These are phyloP conservation scores for Paraurostyla sp. DNA, from an alignment of 73 alveolate species.

Conservation along the genomic window DNA sequence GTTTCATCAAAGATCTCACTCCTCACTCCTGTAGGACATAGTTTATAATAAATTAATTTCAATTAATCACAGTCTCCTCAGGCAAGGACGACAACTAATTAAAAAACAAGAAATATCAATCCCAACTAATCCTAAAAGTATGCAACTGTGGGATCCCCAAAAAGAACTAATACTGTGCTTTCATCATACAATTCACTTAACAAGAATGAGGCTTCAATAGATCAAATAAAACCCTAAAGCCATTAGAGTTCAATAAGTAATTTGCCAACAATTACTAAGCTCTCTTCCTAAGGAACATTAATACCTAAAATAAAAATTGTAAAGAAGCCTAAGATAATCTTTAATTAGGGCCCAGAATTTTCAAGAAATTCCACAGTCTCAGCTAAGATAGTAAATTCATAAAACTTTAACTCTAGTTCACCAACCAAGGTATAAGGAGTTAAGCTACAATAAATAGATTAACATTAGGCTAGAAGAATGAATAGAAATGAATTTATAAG, in stretches of 20 bases:
- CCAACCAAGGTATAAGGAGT: background rate
- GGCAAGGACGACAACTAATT: background rate
- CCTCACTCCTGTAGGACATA: background rate
- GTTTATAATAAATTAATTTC: background rate
- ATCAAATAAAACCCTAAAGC: background rate
- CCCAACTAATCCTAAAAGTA: too few relatives aligned
- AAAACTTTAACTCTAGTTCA: background rate
- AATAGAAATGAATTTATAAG: slow-evolving; percentile 40
- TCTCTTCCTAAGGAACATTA: too few relatives aligned
- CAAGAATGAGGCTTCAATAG: background rate
- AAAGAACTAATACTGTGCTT: background rate
- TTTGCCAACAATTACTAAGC: background rate
- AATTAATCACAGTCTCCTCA: background rate
- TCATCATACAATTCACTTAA: background rate
- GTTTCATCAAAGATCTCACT: background rate
- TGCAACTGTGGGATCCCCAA: too few relatives aligned
- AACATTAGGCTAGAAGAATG: background rate
- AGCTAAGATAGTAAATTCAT: background rate
- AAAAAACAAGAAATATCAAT: background rate
- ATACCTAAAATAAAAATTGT: slow-evolving; percentile 18
- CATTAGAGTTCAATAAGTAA: background rate
- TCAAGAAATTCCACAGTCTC: slow-evolving; percentile 8
- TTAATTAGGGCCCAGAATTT: slow-evolving; percentile 32
- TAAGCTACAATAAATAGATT: background rate
- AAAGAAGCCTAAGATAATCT: slow-evolving; percentile 28